These are phyloP conservation scores for Geosiphon pyriformis DNA, from an alignment of 192 early-diverging fungal genomes.

Conservation along the genomic window DNA sequence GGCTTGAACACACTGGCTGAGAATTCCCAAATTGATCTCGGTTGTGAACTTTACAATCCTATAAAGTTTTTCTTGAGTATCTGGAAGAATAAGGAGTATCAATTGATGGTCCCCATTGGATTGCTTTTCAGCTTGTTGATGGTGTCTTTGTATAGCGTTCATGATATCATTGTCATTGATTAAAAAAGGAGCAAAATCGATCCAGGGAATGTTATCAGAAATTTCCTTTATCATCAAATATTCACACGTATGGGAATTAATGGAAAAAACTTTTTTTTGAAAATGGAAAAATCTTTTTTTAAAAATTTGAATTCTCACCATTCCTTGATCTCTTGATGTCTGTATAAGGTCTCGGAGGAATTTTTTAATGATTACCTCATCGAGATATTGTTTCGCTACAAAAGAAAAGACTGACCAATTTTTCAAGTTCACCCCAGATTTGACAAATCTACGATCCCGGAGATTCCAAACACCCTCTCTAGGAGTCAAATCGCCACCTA, in stretches of 20 bases:
- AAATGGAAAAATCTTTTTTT: too few species aligned
- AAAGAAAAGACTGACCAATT: slow-evolving; percentile 83
- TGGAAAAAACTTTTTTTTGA: too few species aligned
- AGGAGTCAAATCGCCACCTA: slow-evolving; percentile 43
- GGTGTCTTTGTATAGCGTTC: slow-evolving; percentile 62
- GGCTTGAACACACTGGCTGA: slow-evolving; percentile 77
- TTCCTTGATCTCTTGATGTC: slow-evolving; percentile 68
- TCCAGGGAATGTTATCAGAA: slow-evolving; percentile 37
- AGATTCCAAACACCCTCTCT: slow-evolving; percentile 85
- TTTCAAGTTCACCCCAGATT: slow-evolving; percentile 64
- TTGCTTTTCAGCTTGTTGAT: slow-evolving; percentile 61
- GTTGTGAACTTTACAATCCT: slow-evolving; percentile 70
- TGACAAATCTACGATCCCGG: slow-evolving; percentile 74
- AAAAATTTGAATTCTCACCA: too few species aligned
- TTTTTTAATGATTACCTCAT: slow-evolving; percentile 49
- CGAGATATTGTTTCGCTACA: slow-evolving; percentile 48
- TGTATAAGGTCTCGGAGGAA: slow-evolving; percentile 73
- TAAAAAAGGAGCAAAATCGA: slow-evolving; percentile 46
- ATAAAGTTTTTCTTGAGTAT: slow-evolving; percentile 71
- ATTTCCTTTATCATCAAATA: too few species aligned
- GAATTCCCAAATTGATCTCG: slow-evolving; percentile 71
- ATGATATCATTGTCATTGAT: slow-evolving; percentile 64
- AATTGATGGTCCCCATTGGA: slow-evolving; percentile 68
- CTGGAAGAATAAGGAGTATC: slow-evolving; percentile 75
- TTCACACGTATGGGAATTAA: too few species aligned